A percentile compares a stretch with the other conserved stretches of the same genome.
phyloP scores from a whole-genome alignment of 2,329 filamentous ascomycete species.

The Macroventuria anomochaeta region DNA sequence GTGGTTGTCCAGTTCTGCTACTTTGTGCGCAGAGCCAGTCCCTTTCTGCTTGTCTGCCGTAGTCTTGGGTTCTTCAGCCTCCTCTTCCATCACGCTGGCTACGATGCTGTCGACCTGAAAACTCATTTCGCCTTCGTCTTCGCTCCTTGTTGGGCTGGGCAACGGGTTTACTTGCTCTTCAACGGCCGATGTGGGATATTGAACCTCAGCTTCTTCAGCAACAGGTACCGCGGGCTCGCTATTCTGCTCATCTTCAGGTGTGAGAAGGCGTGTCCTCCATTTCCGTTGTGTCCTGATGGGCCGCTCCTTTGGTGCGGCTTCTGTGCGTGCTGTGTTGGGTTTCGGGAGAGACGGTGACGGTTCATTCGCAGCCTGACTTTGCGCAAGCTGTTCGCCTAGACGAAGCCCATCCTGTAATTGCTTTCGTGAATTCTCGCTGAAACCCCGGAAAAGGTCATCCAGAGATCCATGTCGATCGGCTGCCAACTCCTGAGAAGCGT shows the following conservation, averaged over 20 bases:
- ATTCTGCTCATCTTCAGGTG: constrained; percentile 41
- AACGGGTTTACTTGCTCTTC: constrained; percentile 30
- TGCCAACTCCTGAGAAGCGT: constrained; percentile 29
- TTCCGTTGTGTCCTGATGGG: constrained; percentile 34
- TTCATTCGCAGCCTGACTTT: constrained; percentile 24
- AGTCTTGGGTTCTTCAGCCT: not conserved
- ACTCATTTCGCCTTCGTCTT: constrained; percentile 44
- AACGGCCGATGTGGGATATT: constrained; percentile 34
- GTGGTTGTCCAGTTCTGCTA: not conserved
- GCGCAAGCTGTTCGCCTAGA: constrained; percentile 49
- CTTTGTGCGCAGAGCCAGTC: not conserved
- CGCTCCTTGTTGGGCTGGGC: constrained; percentile 41
- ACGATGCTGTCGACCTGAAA: constrained; percentile 38
- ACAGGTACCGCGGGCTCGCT: constrained; percentile 19
- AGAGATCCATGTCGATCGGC: constrained; percentile 35
- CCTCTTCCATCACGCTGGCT: constrained; percentile 16
- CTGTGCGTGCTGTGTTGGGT: constrained; percentile 22
- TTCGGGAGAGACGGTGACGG: constrained; percentile 26
- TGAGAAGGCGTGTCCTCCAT: constrained; percentile 42
- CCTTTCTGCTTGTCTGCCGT: constrained; percentile 2
- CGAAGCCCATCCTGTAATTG: constrained; percentile 49
- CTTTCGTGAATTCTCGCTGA: constrained; percentile 48
- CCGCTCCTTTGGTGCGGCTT: constrained; percentile 23
- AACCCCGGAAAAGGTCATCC: constrained; percentile 49
- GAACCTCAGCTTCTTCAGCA: constrained; percentile 24